Evolutionary conservation across 2,329 filamentous ascomycete species (phyloP).

Genomic region (Anthostomella pinea): DNA sequence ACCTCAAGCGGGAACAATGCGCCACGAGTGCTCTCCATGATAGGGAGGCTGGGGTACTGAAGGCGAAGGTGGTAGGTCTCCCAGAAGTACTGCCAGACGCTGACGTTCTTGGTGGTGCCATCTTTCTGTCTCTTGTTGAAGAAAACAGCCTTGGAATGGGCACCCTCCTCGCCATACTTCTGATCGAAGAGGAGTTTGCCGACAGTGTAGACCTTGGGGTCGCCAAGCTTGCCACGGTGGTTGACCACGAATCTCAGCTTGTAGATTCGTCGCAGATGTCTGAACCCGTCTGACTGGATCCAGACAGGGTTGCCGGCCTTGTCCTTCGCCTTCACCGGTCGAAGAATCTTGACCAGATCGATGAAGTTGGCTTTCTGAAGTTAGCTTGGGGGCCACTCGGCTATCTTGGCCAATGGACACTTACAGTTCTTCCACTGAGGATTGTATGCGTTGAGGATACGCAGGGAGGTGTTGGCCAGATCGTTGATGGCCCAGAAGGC

Average conservation of each 20-base stretch:
- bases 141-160: conserved; percentile 47
- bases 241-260: conserved; percentile 56
- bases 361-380: conserved; percentile 22
- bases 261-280: conserved; percentile 50
- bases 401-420: conserved; percentile 5
- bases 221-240: conserved; percentile 48
- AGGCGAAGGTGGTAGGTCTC: conserved; percentile 53
- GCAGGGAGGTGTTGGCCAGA: conserved; percentile 36
- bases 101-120: conserved; percentile 36
- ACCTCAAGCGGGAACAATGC: conserved; percentile 62
- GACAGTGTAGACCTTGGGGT: conserved; percentile 50
- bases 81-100: conserved; percentile 54
- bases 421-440: conserved; percentile 30
- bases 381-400: too few relatives aligned
- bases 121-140: conserved; percentile 51
- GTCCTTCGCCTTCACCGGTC: conserved; percentile 31
- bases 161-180: conserved; percentile 44
- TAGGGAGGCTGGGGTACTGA: conserved; percentile 46
- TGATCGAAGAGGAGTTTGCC: conserved; percentile 48
- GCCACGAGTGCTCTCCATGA: conserved; percentile 55
- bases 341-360: conserved; percentile 31
- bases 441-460: conserved; percentile 20
- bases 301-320: conserved; percentile 21
- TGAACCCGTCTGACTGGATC: conserved; percentile 50
- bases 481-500: conserved; percentile 68